Base-by-base conservation (phyloP, 2,329 filamentous ascomycete species). In the Trichophyton schoenleinii region DNA sequence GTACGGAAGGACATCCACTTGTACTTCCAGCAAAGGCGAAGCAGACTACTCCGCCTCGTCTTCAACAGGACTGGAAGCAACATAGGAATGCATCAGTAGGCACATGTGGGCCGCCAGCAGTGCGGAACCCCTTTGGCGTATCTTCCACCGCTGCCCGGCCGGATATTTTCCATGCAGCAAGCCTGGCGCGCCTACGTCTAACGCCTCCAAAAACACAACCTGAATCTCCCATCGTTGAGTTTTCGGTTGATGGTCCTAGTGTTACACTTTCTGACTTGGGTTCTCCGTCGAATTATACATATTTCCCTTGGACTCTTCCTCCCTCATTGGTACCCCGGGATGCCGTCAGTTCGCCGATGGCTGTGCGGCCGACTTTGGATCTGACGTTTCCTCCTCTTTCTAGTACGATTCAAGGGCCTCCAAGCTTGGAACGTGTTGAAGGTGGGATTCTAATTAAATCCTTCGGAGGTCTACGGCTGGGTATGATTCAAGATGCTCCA, bases 271-370 rank as follows among this genome's bases (percentile, higher is more conserved):
- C 79, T 6, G 83, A 81, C 69, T 74, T 79, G 61, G 76, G 70
- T 63, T 86, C 85, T 13, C 83, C 82, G 5, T 85, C 84, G 0
- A 95, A 95, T 68, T 86, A 91, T 71, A 92, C 87, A 0, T 86
- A 89, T 68, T 97, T 91, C 69, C 94, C 94, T 0, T 97, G 92
- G 92, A 97, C 94, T 0, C 77, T 99, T 0, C 92, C 94, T 0
- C 78, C 79, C 0, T 80, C 83, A 28, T 79, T 95, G 67, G 80
- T 96, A 2, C 90, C 91, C 0, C 74, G 77, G 8, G 84, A 95
- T 68, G 92, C 88, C 0, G 87, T 81, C n/a, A 95, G 89, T 66
- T 81, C 86, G 3, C 83, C 82, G 11, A 86, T 95, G 66, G 80
- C 84, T 3, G 79, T 85, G 61, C 86, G 87, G 18, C 80, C 87